Conservation (phyloP, 1,284 basidiomycete genomes). For the Ganoderma lucidum region DNA sequence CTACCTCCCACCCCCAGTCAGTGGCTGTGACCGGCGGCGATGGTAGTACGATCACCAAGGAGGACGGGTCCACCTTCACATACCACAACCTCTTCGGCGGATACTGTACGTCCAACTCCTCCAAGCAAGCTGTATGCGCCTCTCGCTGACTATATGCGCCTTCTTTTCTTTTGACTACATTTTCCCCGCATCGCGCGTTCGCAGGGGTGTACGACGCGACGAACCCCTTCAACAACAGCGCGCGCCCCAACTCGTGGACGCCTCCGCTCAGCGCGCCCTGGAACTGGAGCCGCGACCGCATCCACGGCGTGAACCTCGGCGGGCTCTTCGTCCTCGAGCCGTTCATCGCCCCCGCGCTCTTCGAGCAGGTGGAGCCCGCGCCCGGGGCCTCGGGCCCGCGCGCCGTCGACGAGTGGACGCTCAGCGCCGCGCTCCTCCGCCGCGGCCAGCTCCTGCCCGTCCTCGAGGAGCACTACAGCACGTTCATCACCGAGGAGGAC, state of each 20-base stretch:
- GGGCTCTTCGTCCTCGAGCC: slow-evolving; percentile 82
- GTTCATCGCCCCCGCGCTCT: slow-evolving; percentile 83
- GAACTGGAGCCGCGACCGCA: slow-evolving; percentile 69
- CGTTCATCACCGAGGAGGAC: slow-evolving; percentile 54
- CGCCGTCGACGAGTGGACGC: slow-evolving; percentile 67
- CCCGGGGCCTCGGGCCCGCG: slow-evolving; percentile 48
- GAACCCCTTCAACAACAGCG: slow-evolving; percentile 72
- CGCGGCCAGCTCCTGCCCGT: slow-evolving; percentile 43
- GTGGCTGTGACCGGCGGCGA: slow-evolving; percentile 63
- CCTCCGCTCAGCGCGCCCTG: slow-evolving; percentile 70
- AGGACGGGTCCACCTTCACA: slow-evolving; percentile 69
- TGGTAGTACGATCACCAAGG: slow-evolving; percentile 68
- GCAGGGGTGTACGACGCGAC: slow-evolving; percentile 57
- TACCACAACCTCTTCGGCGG: slow-evolving; percentile 80
- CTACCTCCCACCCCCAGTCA: slow-evolving; percentile 26
- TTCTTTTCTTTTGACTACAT: background rate
- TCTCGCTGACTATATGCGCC: background rate
- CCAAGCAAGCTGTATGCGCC: background rate
- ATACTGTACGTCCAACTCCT: slow-evolving; percentile 59
- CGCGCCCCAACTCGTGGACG: slow-evolving; percentile 69
- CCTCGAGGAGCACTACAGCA: slow-evolving; percentile 59
- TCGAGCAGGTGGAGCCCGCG: slow-evolving; percentile 54
- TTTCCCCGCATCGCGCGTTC: background rate
- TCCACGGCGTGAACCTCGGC: slow-evolving; percentile 75
- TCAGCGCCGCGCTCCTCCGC: slow-evolving; percentile 51